Evolutionary conservation across 2,329 filamentous ascomycete genomes (phyloP), one percentile per base, ranked within the genome.

Genomic region (Paramyrothecium roridum): DNA sequence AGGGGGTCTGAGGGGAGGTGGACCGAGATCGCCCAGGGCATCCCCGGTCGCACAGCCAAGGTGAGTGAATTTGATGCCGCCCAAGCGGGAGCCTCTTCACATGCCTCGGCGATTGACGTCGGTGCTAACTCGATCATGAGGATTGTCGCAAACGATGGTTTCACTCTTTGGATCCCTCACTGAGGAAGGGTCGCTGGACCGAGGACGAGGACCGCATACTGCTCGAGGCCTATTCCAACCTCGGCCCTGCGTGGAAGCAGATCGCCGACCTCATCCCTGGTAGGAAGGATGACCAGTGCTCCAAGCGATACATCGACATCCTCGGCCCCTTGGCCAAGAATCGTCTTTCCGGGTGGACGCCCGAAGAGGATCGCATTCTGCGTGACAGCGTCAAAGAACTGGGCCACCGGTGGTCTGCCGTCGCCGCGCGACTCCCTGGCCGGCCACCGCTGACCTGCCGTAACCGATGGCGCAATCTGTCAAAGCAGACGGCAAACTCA

Each of bases 61-160:
- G 64, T 66, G 50, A 56, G 63, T 52, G n/a, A 33, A 8, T 17
- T 48, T 57, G 34, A n/a, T 22, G 16, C 50, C n/a, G 23, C 16
- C 34, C 53, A 52, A 49, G 19, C 3, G 21, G 34, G 33, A 23
- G 21, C 3, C 23, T 30, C 48, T 21, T 34, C 19, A 43, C 2
- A 16, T 19, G 37, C 37, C 37, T 43, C 12, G n/a, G 16, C 20
- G 49, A 13, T 13, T 16, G n/a, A n/a, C n/a, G n/a, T n/a, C n/a
- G n/a, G n/a, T 23, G n/a, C 50, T 63, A 19, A 63, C 34, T 22
- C 3, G 1, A 1, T 3, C 0, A 17, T 1, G 16, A 67, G 63
- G 65, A 67, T 40, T 67, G 65, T 30, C 59, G 65, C 2, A 67
- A 67, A 57, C 61, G 65, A 37, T 67, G 65, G 65, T 66, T 67